These are phyloP conservation scores for Dillenia turbinata DNA, from an alignment of 164 flowering plant genomes.

Conservation along the genomic window DNA sequence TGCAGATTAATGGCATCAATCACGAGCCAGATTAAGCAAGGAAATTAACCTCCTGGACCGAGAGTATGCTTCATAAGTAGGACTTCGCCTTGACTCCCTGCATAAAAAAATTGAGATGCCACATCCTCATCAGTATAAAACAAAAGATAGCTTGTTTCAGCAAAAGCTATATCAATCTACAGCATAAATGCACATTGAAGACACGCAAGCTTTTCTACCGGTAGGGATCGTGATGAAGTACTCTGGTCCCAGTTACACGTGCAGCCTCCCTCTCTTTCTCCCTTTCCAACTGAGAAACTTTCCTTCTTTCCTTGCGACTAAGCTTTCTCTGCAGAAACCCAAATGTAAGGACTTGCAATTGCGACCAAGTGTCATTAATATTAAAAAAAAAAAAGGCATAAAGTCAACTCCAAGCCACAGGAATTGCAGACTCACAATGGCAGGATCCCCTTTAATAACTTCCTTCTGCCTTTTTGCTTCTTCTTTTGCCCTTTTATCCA, in stretches of 20 bases:
- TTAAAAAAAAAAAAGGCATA: background rate
- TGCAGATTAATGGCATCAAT: too few species aligned
- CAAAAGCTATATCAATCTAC: background rate
- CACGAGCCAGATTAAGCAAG: too few species aligned
- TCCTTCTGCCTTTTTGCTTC: conserved; percentile 93
- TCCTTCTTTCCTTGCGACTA: conserved; percentile 97
- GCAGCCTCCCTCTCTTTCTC: conserved; percentile 88
- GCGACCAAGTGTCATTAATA: too few species aligned
- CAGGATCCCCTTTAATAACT: conserved; percentile 93
- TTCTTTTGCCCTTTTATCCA: conserved; percentile 94
- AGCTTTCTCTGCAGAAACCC: conserved; percentile 62
- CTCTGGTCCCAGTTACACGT: conserved; percentile 54
- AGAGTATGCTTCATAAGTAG: conserved; percentile 92
- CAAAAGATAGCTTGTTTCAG: background rate
- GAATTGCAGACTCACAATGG: conserved; percentile 59
- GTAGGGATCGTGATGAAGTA: conserved; percentile 84
- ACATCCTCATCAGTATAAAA: background rate
- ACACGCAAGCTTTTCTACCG: conserved; percentile 34
- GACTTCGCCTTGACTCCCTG: conserved; percentile 89
- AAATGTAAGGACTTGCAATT: background rate
- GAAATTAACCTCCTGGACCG: conserved; percentile 74
- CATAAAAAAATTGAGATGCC: conserved; percentile 6
- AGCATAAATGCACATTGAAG: background rate
- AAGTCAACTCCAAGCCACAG: background rate
- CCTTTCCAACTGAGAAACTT: conserved; percentile 91